phyloP scores from a whole-genome alignment of 1,139 yeast species.

The Candida buenavistaensis region DNA sequence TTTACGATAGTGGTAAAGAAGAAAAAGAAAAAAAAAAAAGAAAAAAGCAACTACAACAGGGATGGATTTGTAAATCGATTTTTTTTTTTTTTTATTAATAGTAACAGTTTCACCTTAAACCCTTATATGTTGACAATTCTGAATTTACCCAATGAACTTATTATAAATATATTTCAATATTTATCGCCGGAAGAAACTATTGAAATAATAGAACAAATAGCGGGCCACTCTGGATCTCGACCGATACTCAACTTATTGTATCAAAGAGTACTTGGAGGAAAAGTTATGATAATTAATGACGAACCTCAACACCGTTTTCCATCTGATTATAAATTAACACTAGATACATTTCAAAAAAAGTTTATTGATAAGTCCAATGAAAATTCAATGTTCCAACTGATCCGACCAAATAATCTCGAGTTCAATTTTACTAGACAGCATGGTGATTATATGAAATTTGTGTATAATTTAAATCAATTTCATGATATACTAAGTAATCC shows the following conservation, averaged over 20 bases:
- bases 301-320: constrained; percentile 10
- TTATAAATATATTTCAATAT: constrained; percentile 21
- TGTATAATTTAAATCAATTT: constrained; percentile 25
- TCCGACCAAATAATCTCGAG: constrained; percentile 27
- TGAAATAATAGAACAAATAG: constrained; percentile 15
- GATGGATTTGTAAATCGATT: too few species aligned
- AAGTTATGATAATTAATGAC: constrained; percentile 18
- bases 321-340: constrained; percentile 14
- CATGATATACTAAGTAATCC: constrained; percentile 18
- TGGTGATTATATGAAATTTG: constrained; percentile 30
- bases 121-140: constrained; percentile 4
- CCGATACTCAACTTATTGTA: constrained; percentile 15
- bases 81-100: too few species aligned
- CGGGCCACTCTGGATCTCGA: constrained; percentile 3
- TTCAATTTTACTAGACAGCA: constrained; percentile 29
- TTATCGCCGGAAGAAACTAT: constrained; percentile 24
- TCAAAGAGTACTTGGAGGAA: constrained; percentile 25
- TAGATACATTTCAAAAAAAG: constrained; percentile 12
- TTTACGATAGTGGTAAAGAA: too few species aligned
- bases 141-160: constrained; percentile 27
- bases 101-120: too few species aligned
- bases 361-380: constrained; percentile 7
- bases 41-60: too few species aligned
- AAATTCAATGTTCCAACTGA: constrained; percentile 18
- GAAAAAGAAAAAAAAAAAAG: too few species aligned